Evolutionary conservation across 306 rosid species (phyloP).

Genomic region (Ziziphus jujuba): DNA sequence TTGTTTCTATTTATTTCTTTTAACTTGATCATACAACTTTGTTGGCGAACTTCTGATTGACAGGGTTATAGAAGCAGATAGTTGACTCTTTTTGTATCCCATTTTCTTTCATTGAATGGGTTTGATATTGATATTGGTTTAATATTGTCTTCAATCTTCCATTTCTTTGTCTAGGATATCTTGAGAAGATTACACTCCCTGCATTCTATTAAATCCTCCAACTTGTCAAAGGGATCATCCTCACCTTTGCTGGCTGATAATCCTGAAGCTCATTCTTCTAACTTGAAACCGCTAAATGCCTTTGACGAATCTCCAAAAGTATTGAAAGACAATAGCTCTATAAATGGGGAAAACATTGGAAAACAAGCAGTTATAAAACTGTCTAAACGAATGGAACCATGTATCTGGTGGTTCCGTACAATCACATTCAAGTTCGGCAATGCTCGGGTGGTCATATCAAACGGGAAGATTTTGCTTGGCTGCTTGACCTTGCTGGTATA

Average conservation of each 20-base stretch:
- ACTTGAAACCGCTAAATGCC: slow-evolving; percentile 25
- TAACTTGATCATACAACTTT: no score
- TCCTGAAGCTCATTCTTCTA: slow-evolving; percentile 27
- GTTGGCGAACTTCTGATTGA: no score
- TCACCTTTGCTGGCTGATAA: slow-evolving; percentile 29
- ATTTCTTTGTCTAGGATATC: slow-evolving; percentile 43
- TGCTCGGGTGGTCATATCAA: slow-evolving; percentile 51
- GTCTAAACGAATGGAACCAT: slow-evolving; percentile 54
- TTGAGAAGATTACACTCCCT: slow-evolving; percentile 62
- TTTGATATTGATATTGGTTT: no score
- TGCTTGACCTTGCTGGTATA: slow-evolving; percentile 51
- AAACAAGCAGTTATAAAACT: slow-evolving; percentile 44
- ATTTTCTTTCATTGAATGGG: neutral
- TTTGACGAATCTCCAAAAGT: slow-evolving; percentile 27
- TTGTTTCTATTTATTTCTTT: no score
- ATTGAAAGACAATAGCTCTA: slow-evolving; percentile 25
- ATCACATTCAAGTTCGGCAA: slow-evolving; percentile 66
- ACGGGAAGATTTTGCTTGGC: slow-evolving; percentile 57
- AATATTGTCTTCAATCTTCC: neutral
- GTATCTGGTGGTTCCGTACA: slow-evolving; percentile 63
- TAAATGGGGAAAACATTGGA: slow-evolving; percentile 27
- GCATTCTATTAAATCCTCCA: slow-evolving; percentile 50
- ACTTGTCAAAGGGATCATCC: slow-evolving; percentile 36
- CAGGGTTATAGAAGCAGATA: no score
- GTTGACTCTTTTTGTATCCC: neutral